A percentile compares a stretch with the other conserved stretches of the same genome.
Evolutionary conservation across 768 basidiomycete genomes (phyloP).

Genomic region (Phanerodontia chrysosporium): DNA sequence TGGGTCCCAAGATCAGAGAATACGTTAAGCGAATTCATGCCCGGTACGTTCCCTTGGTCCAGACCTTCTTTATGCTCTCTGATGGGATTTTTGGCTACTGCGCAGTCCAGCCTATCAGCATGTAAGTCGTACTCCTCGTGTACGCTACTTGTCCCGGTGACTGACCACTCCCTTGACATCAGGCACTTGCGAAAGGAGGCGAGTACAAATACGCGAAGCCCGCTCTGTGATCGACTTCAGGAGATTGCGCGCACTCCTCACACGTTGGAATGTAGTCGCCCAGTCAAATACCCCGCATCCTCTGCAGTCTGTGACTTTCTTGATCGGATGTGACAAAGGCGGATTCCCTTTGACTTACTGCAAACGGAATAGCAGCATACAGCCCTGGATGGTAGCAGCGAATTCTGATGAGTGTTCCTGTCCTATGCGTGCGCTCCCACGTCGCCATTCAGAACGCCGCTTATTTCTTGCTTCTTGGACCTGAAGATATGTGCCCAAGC

Average conservation of each 20-base stretch:
- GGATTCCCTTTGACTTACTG: neutral
- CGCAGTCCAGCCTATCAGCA: conserved; percentile 30
- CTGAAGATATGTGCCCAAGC: neutral
- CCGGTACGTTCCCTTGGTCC: conserved; percentile 24
- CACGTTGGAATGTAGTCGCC: neutral
- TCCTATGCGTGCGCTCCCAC: neutral
- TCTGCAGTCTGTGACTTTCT: neutral
- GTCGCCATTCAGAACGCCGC: neutral
- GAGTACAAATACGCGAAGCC: conserved; percentile 15
- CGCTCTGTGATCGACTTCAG: conserved; percentile 9
- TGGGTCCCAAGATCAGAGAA: conserved; percentile 33
- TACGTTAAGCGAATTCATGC: conserved; percentile 36
- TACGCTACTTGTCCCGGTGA: neutral
- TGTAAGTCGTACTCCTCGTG: conserved; percentile 17
- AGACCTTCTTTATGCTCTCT: neutral
- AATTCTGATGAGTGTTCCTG: conserved; percentile 9
- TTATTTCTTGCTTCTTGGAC: neutral
- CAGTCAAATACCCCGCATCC: neutral
- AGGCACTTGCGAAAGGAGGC: conserved; percentile 23
- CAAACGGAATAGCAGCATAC: conserved; percentile 3
- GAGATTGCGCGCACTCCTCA: neutral
- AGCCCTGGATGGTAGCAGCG: conserved; percentile 1
- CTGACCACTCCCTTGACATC: neutral
- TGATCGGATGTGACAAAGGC: conserved; percentile 1
- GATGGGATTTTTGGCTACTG: conserved; percentile 1